Base-by-base conservation (phyloP, 108 stramenopile species). In the Asterionellopsis glacialis region DNA sequence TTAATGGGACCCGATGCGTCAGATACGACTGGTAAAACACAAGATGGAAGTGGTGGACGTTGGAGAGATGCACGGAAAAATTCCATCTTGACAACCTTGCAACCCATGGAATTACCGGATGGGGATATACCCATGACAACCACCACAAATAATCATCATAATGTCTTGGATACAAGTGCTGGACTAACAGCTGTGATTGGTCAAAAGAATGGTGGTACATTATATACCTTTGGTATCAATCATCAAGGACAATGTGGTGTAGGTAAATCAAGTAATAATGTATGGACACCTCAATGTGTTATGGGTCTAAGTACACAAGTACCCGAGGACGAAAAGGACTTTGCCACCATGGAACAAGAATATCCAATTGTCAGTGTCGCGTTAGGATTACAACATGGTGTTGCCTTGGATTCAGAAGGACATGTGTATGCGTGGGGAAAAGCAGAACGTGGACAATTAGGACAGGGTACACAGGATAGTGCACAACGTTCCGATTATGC, bases 361-460 rank as follows among this genome's bases (percentile, higher is more conserved):
- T 49, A 76, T 45, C 84, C 88, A 5, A 74, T 91, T 28, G 77
- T 82, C 24, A 68, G 79, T 55, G 84, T 96, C 10, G 68, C 84
- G 0, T 59, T 96, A 12, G 95, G 95, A 9, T 76, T 96, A 51
- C 95, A 96, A 50, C 95, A 96, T 61, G 95, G 84, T 11, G 67
- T 89, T 45, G 90, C 90, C 16, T 58, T 96, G 38, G 74, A 88
- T 61, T 55, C 61, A 41, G 69, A 69, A 27, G 95, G 95, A 21
- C 68, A 75, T 42, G 72, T 91, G 9, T 96, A 76, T 60, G 76
- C 76, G 50, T 96, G 90, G 33, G 95, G 95, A 0, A 96, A 96
- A 55, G 91, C 80, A 12, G 68, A 80, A 51, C 64, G 92, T 28
- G 92, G 95, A 16, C 95, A 96, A 64, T 61, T 96, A 41, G 95